These are phyloP conservation scores for Cryoendolithus antarcticus DNA, from an alignment of 2,329 filamentous ascomycete genomes.

Conservation along the genomic window DNA sequence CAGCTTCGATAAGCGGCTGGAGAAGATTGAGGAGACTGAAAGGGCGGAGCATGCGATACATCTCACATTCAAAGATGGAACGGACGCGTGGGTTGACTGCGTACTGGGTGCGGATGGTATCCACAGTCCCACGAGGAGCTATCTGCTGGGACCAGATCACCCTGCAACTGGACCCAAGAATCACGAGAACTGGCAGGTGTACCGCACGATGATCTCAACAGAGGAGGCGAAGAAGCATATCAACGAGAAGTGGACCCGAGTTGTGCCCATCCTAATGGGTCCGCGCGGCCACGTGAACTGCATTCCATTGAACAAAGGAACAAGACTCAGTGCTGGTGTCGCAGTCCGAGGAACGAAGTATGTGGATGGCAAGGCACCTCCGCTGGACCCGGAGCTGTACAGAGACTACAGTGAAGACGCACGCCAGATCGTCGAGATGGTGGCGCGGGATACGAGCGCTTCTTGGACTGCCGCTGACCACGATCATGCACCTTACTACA, in stretches of 20 bases:
- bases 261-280: constrained; percentile 21
- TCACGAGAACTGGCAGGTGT: constrained; percentile 22
- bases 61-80: constrained; percentile 38
- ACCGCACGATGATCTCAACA: constrained; percentile 19
- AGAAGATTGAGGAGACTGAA: constrained; percentile 20
- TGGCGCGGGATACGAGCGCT: constrained; percentile 16
- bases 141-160: constrained; percentile 28
- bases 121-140: constrained; percentile 33
- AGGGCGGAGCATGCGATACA: constrained; percentile 19
- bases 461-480: constrained; percentile 22
- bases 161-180: constrained; percentile 20
- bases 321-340: constrained; percentile 17
- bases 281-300: constrained; percentile 21
- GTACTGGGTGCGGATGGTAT: constrained; percentile 44
- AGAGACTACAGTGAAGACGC: constrained; percentile 18
- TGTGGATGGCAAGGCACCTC: constrained; percentile 8
- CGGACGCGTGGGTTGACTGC: constrained; percentile 32
- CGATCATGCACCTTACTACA: constrained; percentile 23
- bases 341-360: constrained; percentile 17
- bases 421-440: constrained; percentile 16
- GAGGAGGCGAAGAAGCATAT: constrained; percentile 18
- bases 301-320: constrained; percentile 21
- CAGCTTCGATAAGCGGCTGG: constrained; percentile 33
- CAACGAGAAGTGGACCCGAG: constrained; percentile 18
- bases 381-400: constrained; percentile 14